These are phyloP conservation scores for Pichia sp. DNA, from an alignment of 1,139 yeast species.

Conservation along the genomic window DNA sequence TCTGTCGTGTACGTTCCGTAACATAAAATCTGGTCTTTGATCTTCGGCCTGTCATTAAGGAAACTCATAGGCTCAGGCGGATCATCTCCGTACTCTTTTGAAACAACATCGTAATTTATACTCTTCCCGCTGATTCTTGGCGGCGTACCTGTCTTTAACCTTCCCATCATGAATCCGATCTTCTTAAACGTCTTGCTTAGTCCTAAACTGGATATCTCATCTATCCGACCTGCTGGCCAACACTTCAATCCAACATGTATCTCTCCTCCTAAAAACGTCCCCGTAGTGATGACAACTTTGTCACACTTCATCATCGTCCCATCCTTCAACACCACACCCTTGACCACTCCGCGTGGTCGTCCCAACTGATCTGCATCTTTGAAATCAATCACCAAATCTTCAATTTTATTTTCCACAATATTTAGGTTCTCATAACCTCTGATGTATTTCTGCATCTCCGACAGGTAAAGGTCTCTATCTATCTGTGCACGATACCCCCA, in stretches of 20 bases:
- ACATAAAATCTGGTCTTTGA: constrained; percentile 62
- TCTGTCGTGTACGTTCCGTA: constrained; percentile 77
- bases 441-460: constrained; percentile 74
- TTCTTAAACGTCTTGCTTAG: constrained; percentile 69
- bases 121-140: constrained; percentile 73
- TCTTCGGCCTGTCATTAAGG: constrained; percentile 62
- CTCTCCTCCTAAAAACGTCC: constrained; percentile 92
- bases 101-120: constrained; percentile 59
- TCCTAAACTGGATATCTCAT: constrained; percentile 90
- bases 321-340: constrained; percentile 68
- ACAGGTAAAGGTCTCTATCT: constrained; percentile 72
- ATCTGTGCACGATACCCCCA: constrained; percentile 99
- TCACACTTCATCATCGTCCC: constrained; percentile 59
- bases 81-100: constrained; percentile 70
- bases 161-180: constrained; percentile 79
- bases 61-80: constrained; percentile 90
- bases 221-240: constrained; percentile 89
- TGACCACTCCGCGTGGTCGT: constrained; percentile 42
- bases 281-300: constrained; percentile 86
- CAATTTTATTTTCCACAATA: constrained; percentile 71
- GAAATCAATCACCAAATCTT: constrained; percentile 70
- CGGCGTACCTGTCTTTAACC: constrained; percentile 96
- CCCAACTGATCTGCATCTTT: constrained; percentile 33
- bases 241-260: constrained; percentile 81
- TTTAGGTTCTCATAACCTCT: constrained; percentile 52